Evolutionary conservation across 768 basidiomycete genomes (phyloP).

Genomic region (Auriscalpium microsporum): DNA sequence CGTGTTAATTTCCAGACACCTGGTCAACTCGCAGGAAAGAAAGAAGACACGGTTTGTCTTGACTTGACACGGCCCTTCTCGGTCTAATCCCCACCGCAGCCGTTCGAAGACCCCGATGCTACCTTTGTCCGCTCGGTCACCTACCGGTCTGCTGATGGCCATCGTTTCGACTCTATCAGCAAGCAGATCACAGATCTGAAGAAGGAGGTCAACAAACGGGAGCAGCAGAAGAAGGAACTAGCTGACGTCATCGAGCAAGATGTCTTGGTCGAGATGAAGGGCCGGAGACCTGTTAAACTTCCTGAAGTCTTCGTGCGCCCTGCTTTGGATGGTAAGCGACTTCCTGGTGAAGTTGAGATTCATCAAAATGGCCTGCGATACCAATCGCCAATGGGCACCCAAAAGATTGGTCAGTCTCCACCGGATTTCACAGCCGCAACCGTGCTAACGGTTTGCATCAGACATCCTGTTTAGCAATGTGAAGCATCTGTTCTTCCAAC

Average conservation of each 20-base stretch:
- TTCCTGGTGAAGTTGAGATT: slow-evolving; percentile 97
- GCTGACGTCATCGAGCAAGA: slow-evolving; percentile 97
- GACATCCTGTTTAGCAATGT: slow-evolving; percentile 95
- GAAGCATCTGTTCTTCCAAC: slow-evolving; percentile 98
- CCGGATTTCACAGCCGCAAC: slow-evolving; percentile 20
- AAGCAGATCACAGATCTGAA: slow-evolving; percentile 93
- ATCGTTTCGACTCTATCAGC: slow-evolving; percentile 81
- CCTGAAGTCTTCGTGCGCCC: slow-evolving; percentile 92
- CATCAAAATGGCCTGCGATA: slow-evolving; percentile 97
- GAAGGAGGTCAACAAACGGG: slow-evolving; percentile 94
- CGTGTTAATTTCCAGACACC: slow-evolving; percentile 99
- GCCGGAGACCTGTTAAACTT: slow-evolving; percentile 76
- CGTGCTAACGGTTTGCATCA: slow-evolving; percentile 22
- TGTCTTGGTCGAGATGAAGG: slow-evolving; percentile 79
- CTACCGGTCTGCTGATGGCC: slow-evolving; percentile 83
- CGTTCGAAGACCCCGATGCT: slow-evolving; percentile 93
- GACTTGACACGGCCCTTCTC: not conserved
- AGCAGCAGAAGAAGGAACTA: slow-evolving; percentile 97
- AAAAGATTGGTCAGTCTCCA: slow-evolving; percentile 65
- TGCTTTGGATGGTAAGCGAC: slow-evolving; percentile 87
- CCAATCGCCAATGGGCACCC: slow-evolving; percentile 75
- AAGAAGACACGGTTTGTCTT: slow-evolving; percentile 80
- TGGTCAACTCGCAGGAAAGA: slow-evolving; percentile 94
- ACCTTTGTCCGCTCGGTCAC: slow-evolving; percentile 95
- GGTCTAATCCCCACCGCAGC: slow-evolving; percentile 34